These are phyloP conservation scores for Trichosporon sp. DNA, from an alignment of 1,284 basidiomycete genomes.

Conservation along the genomic window DNA sequence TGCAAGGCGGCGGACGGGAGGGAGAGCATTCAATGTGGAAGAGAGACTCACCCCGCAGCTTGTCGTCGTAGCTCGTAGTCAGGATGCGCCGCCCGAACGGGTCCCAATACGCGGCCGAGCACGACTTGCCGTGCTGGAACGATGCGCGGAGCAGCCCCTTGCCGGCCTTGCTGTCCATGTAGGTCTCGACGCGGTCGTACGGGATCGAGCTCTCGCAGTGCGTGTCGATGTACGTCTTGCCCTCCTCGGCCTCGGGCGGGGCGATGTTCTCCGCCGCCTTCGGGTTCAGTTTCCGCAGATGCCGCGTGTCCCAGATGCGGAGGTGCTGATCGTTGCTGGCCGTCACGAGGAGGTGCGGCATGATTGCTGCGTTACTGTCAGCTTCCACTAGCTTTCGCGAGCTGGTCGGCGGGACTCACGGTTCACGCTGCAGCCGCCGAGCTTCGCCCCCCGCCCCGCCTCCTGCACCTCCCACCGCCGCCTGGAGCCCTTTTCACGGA, in stretches of 20 bases:
- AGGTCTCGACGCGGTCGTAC: slow-evolving; percentile 21
- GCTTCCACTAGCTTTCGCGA: not conserved
- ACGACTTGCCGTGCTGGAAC: slow-evolving; percentile 49
- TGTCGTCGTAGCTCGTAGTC: slow-evolving; percentile 52
- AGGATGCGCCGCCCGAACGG: slow-evolving; percentile 48
- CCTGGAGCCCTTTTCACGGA: slow-evolving; percentile 38
- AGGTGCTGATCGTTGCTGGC: slow-evolving; percentile 45
- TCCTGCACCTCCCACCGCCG: slow-evolving; percentile 44
- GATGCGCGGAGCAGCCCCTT: slow-evolving; percentile 38
- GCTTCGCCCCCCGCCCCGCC: slow-evolving; percentile 42
- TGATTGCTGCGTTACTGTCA: slow-evolving; percentile 29
- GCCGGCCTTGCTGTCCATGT: slow-evolving; percentile 28
- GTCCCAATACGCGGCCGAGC: slow-evolving; percentile 52
- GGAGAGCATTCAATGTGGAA: not conserved
- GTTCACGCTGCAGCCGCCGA: slow-evolving; percentile 49
- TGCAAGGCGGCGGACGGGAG: not conserved
- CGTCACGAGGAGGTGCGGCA: slow-evolving; percentile 46
- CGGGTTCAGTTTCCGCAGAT: slow-evolving; percentile 31
- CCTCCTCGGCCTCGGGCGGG: slow-evolving; percentile 14
- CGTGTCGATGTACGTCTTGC: slow-evolving; percentile 14
- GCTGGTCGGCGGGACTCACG: slow-evolving; percentile 37
- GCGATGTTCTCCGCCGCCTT: slow-evolving; percentile 15
- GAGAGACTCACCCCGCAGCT: slow-evolving; percentile 38
- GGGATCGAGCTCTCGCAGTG: slow-evolving; percentile 26
- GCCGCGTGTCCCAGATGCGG: slow-evolving; percentile 48